These are phyloP conservation scores for Magnusiomyces tetraspermus DNA, from an alignment of 1,139 yeast genomes.

Conservation along the genomic window DNA sequence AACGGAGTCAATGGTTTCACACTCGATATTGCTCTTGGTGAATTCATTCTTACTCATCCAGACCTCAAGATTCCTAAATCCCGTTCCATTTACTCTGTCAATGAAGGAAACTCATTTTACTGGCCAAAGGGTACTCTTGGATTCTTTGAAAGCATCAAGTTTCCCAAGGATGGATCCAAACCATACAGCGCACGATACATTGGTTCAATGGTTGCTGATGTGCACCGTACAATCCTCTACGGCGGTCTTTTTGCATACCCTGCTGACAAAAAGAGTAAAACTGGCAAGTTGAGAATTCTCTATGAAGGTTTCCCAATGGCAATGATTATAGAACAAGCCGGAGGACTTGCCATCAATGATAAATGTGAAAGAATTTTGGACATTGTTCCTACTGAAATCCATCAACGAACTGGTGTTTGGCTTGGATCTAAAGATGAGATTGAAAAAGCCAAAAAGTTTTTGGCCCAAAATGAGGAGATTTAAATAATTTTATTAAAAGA, in stretches of 20 bases:
- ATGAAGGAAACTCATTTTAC: conserved; percentile 86
- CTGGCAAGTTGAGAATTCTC: conserved; percentile 82
- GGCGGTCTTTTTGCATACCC: conserved; percentile 96
- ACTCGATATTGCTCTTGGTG: conserved; percentile 85
- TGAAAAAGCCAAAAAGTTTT: conserved; percentile 42
- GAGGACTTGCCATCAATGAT: conserved; percentile 88
- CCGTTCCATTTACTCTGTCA: conserved; percentile 78
- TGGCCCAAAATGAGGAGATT: conserved; percentile 3
- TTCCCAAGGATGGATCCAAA: conserved; percentile 60
- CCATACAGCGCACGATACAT: conserved; percentile 92
- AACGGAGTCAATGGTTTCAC: conserved; percentile 92
- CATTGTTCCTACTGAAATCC: conserved; percentile 77
- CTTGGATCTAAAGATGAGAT: conserved; percentile 81
- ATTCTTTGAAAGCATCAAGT: conserved; percentile 66
- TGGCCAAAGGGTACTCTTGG: conserved; percentile 68
- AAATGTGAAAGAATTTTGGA: conserved; percentile 84
- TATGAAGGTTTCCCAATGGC: conserved; percentile 99
- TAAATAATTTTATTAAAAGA: no score
- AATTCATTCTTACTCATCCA: conserved; percentile 87
- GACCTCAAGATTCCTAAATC: conserved; percentile 55
- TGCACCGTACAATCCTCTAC: conserved; percentile 88
- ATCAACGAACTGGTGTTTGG: conserved; percentile 91
- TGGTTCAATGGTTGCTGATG: conserved; percentile 98
- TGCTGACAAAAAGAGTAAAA: conserved; percentile 78
- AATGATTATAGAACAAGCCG: conserved; percentile 87